Conservation (phyloP, 2,329 filamentous ascomycete genomes). For the Epichloe gansuensis region DNA sequence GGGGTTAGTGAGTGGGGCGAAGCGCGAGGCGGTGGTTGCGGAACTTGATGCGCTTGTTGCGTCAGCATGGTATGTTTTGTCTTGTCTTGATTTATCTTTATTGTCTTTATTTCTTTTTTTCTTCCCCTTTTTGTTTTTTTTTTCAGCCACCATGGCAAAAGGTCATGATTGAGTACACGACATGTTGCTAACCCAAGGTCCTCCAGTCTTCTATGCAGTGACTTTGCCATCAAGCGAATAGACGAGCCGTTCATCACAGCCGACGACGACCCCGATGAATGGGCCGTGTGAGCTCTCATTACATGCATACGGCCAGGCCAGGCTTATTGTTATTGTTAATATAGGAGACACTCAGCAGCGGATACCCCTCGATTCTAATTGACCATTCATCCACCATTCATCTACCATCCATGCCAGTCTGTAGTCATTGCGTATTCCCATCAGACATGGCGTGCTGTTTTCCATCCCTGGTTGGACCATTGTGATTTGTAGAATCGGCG, state of each 20-base stretch:
- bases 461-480: too few relatives aligned
- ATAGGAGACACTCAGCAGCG: too few relatives aligned
- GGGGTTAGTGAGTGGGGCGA: slow-evolving; percentile 55
- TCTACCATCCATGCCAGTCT: too few relatives aligned
- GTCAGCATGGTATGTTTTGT: slow-evolving; percentile 59
- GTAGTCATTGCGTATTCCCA: too few relatives aligned
- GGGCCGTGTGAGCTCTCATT: slow-evolving; percentile 44
- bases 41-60: slow-evolving; percentile 91
- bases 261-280: slow-evolving; percentile 66
- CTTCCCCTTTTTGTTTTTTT: not conserved
- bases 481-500: too few relatives aligned
- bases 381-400: too few relatives aligned
- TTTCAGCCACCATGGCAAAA: not conserved
- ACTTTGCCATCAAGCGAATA: slow-evolving; percentile 86
- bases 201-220: slow-evolving; percentile 76
- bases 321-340: too few relatives aligned
- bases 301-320: too few relatives aligned
- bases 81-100: not conserved
- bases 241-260: slow-evolving; percentile 80
- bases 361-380: too few relatives aligned
- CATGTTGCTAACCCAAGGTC: slow-evolving; percentile 6
- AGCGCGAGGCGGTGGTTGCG: slow-evolving; percentile 69
- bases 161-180: too few relatives aligned
- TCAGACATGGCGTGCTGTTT: too few relatives aligned
- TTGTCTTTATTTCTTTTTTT: not conserved